Evolutionary conservation across 768 basidiomycete genomes (phyloP).

Genomic region (Lentinula boryana): DNA sequence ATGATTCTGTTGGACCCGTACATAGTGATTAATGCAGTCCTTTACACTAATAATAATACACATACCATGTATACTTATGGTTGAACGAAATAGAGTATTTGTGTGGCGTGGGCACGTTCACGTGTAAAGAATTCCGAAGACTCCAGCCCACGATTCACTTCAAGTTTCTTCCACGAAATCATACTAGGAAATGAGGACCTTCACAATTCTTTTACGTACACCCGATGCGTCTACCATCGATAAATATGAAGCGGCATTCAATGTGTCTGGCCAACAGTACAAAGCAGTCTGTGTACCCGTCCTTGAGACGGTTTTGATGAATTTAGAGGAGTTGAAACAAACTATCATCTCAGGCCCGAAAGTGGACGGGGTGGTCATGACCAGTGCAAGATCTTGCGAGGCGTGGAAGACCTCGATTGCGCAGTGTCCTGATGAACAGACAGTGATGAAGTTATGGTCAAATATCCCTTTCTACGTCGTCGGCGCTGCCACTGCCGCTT

Average conservation of each 20-base stretch:
- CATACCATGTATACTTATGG: no score
- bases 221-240: conserved; percentile 36
- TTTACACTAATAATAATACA: no score
- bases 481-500: conserved; percentile 55
- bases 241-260: conserved; percentile 52
- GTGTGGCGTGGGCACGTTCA: background rate
- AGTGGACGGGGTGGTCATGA: conserved; percentile 64
- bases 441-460: conserved; percentile 16
- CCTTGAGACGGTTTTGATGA: conserved; percentile 57
- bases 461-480: conserved; percentile 74
- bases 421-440: conserved; percentile 8
- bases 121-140: background rate
- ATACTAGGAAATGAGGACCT: conserved; percentile 10
- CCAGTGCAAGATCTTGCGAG: conserved; percentile 72
- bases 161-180: background rate
- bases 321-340: conserved; percentile 37
- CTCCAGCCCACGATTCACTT: background rate
- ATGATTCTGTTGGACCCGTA: no score
- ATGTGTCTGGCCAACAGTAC: conserved; percentile 34
- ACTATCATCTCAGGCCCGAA: conserved; percentile 36
- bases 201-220: conserved; percentile 39
- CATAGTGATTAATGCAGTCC: no score
- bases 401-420: conserved; percentile 46
- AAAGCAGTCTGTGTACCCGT: conserved; percentile 58
- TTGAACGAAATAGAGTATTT: no score